Base-by-base conservation (phyloP, 73 alveolate species). In the Tetrahymena thermophila region DNA sequence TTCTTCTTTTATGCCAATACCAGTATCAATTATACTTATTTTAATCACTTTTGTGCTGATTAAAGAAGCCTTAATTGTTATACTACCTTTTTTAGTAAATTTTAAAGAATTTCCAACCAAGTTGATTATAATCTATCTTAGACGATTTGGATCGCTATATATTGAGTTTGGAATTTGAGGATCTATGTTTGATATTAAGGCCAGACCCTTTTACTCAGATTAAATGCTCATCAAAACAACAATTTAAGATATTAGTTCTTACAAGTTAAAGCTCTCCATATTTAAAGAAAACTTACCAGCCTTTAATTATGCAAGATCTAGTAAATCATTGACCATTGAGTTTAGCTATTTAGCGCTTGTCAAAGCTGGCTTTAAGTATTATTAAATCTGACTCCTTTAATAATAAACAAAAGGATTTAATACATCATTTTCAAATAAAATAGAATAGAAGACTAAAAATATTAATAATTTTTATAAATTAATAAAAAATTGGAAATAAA, bases 261-360 rank as follows among this genome's bases (percentile, higher is more conserved):
- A 35, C 7, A 94, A 40, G 9, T 37, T 93, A 83, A 94, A 94
- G 25, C 93, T 93, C 56, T 94, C 85, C 85, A 83, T 40, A n/a
- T 93, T 43, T 42, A 94, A 84, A 28, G 93, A 43, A 31, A 94
- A 94, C 42, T 94, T 94, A 17, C 96, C 96, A 40, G 96, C 96
- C 21, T 94, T 94, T 84, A 94, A 56, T 84, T 94, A 84, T 21
- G 96, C 96, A 71, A 94, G n/a, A 85, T 94, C 96, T 4, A 94
- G 44, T 25, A 94, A 38, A 94, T 94, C 96, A 85, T 94, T 85
- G 5, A 89, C 96, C 42, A 94, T 43, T 10, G 94, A 42, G 19
- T 17, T 35, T 5, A 94, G 42, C 21, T 94, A 40, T 43, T 94
- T 85, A 9, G 96, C 96, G 34, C 95, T 85, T 34, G 84, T 84